Evolutionary conservation across 2,329 filamentous ascomycete genomes (phyloP).

Genomic region (Pezicula neosporulosa): DNA sequence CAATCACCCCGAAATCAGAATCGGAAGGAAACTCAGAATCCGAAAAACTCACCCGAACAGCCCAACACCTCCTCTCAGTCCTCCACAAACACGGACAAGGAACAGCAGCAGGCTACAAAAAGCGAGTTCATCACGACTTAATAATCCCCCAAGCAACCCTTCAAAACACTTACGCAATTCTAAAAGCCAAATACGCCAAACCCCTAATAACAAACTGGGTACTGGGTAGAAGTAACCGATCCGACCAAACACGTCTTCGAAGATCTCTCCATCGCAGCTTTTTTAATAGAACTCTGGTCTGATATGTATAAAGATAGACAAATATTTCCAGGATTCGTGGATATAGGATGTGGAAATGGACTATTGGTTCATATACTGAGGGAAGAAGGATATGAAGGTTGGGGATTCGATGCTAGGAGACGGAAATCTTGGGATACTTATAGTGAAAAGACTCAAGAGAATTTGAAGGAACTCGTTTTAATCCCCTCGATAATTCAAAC

Average conservation of each 20-base stretch:
- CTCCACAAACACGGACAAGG: conserved; percentile 74
- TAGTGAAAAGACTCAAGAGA: conserved; percentile 40
- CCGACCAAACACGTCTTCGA: conserved; percentile 93
- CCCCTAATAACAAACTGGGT: conserved; percentile 72
- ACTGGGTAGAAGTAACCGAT: conserved; percentile 85
- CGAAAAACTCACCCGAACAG: conserved; percentile 60
- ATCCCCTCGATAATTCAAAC: conserved; percentile 43
- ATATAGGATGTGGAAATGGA: conserved; percentile 95
- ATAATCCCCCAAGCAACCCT: conserved; percentile 73
- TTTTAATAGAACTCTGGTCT: conserved; percentile 86
- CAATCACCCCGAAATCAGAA: too few species aligned
- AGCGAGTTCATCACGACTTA: conserved; percentile 79
- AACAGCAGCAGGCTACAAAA: conserved; percentile 63
- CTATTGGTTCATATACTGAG: conserved; percentile 80
- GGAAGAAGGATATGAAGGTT: conserved; percentile 77
- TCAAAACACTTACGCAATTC: conserved; percentile 75
- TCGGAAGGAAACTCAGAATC: conserved; percentile 22
- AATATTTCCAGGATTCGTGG: conserved; percentile 91
- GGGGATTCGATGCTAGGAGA: conserved; percentile 86
- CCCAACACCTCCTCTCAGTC: conserved; percentile 62
- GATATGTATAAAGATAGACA: conserved; percentile 80
- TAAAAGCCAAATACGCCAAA: conserved; percentile 78
- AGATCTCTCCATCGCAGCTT: conserved; percentile 85
- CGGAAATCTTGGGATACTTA: conserved; percentile 85
- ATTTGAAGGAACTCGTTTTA: conserved; percentile 57